phyloP scores from a whole-genome alignment of 2,329 filamentous ascomycete species.

The Sarocladiaceae sp. region DNA sequence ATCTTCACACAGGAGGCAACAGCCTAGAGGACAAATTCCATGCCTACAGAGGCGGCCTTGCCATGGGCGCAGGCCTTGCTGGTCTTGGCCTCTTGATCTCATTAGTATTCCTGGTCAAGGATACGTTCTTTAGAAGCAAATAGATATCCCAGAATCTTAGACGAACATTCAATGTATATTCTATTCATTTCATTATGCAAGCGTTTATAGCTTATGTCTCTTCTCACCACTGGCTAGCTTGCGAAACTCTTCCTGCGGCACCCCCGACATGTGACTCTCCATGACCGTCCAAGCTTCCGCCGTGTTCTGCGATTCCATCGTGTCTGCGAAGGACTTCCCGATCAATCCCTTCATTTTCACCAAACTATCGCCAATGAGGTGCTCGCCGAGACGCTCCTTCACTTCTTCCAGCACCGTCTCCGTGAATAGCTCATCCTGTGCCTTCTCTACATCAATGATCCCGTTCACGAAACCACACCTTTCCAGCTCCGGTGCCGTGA shows the following conservation, averaged over 20 bases:
- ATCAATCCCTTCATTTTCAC: conserved; percentile 80
- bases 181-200: no score
- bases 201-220: conserved; percentile 77
- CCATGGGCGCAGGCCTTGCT: conserved; percentile 34
- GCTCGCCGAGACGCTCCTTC: conserved; percentile 69
- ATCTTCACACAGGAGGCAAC: conserved; percentile 21
- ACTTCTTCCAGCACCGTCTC: conserved; percentile 70
- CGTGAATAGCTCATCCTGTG: conserved; percentile 63
- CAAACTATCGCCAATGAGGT: conserved; percentile 74
- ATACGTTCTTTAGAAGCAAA: background rate
- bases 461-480: conserved; percentile 78
- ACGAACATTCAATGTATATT: no score
- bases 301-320: conserved; percentile 70
- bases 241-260: conserved; percentile 82
- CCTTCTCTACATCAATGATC: conserved; percentile 57
- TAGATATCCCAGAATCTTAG: no score
- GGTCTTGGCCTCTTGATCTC: conserved; percentile 15
- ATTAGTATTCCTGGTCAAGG: conserved; percentile 12
- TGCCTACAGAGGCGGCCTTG: conserved; percentile 31
- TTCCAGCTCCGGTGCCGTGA: conserved; percentile 66
- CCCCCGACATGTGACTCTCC: conserved; percentile 68
- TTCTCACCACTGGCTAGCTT: conserved; percentile 83
- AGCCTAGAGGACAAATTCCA: conserved; percentile 20
- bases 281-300: conserved; percentile 80
- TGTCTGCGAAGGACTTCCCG: conserved; percentile 61